These are phyloP conservation scores for Picochlorum sp. DNA, from an alignment of 139 green algal species.

Conservation along the genomic window DNA sequence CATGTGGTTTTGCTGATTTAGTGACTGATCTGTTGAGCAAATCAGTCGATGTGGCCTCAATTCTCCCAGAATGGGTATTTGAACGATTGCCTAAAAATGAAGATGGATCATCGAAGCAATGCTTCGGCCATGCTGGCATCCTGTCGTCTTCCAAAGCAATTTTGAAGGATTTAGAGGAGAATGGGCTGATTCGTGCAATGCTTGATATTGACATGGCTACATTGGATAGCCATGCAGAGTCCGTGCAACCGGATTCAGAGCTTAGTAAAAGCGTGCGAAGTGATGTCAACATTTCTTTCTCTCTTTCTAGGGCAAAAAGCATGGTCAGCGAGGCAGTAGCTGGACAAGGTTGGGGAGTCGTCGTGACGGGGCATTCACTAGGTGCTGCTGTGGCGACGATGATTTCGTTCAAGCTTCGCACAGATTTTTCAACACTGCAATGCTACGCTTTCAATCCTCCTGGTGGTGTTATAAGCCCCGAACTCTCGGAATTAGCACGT, in stretches of 20 bases:
- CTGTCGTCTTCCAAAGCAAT: slow-evolving; percentile 30
- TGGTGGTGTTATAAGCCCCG: slow-evolving; percentile 17
- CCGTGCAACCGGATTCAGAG: not conserved
- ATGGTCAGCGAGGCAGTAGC: slow-evolving; percentile 1
- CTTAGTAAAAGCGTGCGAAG: not conserved
- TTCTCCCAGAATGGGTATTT: slow-evolving; percentile 23
- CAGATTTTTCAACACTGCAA: slow-evolving; percentile 20
- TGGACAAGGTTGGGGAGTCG: slow-evolving; percentile 29
- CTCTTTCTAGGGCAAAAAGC: not conserved
- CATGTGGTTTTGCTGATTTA: slow-evolving; percentile 12
- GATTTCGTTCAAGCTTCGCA: slow-evolving; percentile 39
- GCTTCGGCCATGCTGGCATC: slow-evolving; percentile 43
- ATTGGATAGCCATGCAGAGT: too few relatives aligned
- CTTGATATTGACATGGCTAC: not conserved
- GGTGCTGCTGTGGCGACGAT: slow-evolving; percentile 53
- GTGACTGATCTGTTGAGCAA: slow-evolving; percentile 30
- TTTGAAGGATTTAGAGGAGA: slow-evolving; percentile 29
- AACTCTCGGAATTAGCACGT: slow-evolving; percentile 3
- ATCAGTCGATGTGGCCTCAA: slow-evolving; percentile 22
- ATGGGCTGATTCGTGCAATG: slow-evolving; percentile 20
- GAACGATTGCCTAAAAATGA: not conserved
- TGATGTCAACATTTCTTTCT: not conserved
- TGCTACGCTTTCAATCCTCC: slow-evolving; percentile 52
- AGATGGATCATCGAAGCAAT: not conserved
- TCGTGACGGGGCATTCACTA: slow-evolving; percentile 57